Conservation (phyloP, 2,329 filamentous ascomycete species). For the Alternaria angustiovoidea region DNA sequence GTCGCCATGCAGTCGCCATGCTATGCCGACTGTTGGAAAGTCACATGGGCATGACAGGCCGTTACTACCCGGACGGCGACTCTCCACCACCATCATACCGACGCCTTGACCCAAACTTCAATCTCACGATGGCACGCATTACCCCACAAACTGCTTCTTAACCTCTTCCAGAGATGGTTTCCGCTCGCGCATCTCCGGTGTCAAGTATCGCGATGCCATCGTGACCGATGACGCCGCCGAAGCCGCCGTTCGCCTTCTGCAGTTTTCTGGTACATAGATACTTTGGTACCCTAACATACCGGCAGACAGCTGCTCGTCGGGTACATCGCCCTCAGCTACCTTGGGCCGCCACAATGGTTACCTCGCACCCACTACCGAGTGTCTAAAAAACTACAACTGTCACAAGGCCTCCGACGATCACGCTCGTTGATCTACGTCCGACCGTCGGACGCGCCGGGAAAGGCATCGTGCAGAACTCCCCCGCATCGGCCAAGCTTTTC, state of each 20-base stretch:
- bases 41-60: neutral
- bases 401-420: slow-evolving; percentile 13
- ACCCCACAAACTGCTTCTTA: neutral
- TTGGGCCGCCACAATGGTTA: slow-evolving; percentile 3
- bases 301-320: slow-evolving; percentile 1
- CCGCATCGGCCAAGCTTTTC: slow-evolving; percentile 13
- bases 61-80: neutral
- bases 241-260: neutral
- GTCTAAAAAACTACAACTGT: slow-evolving; percentile 5
- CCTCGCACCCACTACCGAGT: slow-evolving; percentile 1
- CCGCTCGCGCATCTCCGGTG: neutral
- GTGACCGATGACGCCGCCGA: slow-evolving; percentile 3
- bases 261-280: neutral
- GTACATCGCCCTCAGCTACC: neutral
- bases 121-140: neutral
- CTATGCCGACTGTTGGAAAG: neutral
- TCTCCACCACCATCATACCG: neutral
- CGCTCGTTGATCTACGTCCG: slow-evolving; percentile 8
- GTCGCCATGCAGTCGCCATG: neutral
- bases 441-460: slow-evolving; percentile 4
- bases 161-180: neutral
- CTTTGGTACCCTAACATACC: neutral
- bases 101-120: slow-evolving; percentile 1
- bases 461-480: slow-evolving; percentile 10
- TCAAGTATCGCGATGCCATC: neutral